Evolutionary conservation across 805 yeast genomes (phyloP).

Genomic region (Hanseniaspora lindneri): DNA sequence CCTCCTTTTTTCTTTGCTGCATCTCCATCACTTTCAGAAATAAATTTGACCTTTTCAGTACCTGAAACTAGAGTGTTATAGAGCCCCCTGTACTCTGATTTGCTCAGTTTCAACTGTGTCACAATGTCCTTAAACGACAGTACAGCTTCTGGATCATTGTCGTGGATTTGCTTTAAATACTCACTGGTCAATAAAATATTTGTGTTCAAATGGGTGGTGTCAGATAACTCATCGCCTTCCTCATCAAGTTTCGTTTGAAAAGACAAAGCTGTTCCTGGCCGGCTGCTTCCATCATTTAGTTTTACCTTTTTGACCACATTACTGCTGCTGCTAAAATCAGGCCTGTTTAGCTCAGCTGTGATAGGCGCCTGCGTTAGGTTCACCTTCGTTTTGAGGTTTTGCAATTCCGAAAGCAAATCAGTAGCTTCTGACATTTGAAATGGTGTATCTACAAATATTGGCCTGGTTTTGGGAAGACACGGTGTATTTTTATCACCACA

Average conservation of each 20-base stretch:
- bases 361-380: background rate
- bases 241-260: slow-evolving; percentile 9
- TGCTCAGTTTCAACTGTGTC: slow-evolving; percentile 31
- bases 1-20: slow-evolving; percentile 1
- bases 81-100: slow-evolving; percentile 54
- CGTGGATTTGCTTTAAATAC: slow-evolving; percentile 35
- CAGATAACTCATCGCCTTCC: background rate
- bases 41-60: slow-evolving; percentile 37
- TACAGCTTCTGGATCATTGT: slow-evolving; percentile 64
- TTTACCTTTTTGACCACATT: slow-evolving; percentile 1
- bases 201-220: slow-evolving; percentile 48
- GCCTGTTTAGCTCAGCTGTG: background rate
- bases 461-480: too few species aligned
- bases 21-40: slow-evolving; percentile 65
- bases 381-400: slow-evolving; percentile 8
- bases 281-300: slow-evolving; percentile 5
- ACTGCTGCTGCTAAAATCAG: background rate
- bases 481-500: too few species aligned
- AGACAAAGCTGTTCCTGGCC: slow-evolving; percentile 1
- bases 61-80: slow-evolving; percentile 46
- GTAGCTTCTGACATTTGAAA: slow-evolving; percentile 7
- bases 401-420: slow-evolving; percentile 7
- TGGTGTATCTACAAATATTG: too few species aligned
- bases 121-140: slow-evolving; percentile 85
- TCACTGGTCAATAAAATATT: slow-evolving; percentile 86